A percentile compares a stretch with the other conserved stretches of the same genome.
phyloP scores from a whole-genome alignment of 1,139 yeast species.

The Candida neerlandica region DNA sequence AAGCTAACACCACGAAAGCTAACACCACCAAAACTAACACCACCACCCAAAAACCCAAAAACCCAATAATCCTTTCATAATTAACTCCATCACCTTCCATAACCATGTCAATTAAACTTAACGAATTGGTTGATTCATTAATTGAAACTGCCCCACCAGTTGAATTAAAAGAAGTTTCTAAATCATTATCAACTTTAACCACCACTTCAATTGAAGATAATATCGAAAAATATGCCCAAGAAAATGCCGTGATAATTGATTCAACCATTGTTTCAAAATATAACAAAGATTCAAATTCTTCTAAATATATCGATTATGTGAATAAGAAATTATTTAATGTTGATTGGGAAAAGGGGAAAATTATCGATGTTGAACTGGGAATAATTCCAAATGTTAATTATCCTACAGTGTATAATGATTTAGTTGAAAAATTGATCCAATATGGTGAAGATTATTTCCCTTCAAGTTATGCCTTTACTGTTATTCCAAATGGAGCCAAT shows the following conservation, averaged over 20 bases:
- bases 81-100: no score
- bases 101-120: constrained; percentile 25
- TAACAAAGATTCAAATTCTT: constrained; percentile 34
- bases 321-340: constrained; percentile 58
- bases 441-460: constrained; percentile 58
- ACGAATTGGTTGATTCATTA: constrained; percentile 34
- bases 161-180: constrained; percentile 35
- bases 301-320: constrained; percentile 43
- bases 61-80: no score
- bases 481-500: constrained; percentile 46
- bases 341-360: constrained; percentile 52
- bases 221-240: constrained; percentile 32
- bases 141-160: constrained; percentile 46
- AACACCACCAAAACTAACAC: neutral
- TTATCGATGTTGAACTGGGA: constrained; percentile 52
- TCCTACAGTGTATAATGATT: constrained; percentile 34
- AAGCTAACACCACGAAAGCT: neutral
- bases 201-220: constrained; percentile 29
- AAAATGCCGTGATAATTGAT: constrained; percentile 28
- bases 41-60: neutral
- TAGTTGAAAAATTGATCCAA: constrained; percentile 31
- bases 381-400: constrained; percentile 24
- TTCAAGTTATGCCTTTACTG: constrained; percentile 48
- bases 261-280: constrained; percentile 32
- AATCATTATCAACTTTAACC: constrained; percentile 22